Evolutionary conservation across 2,329 filamentous ascomycete genomes (phyloP).

Genomic region (Teratosphaeria pseudoeucalypti): DNA sequence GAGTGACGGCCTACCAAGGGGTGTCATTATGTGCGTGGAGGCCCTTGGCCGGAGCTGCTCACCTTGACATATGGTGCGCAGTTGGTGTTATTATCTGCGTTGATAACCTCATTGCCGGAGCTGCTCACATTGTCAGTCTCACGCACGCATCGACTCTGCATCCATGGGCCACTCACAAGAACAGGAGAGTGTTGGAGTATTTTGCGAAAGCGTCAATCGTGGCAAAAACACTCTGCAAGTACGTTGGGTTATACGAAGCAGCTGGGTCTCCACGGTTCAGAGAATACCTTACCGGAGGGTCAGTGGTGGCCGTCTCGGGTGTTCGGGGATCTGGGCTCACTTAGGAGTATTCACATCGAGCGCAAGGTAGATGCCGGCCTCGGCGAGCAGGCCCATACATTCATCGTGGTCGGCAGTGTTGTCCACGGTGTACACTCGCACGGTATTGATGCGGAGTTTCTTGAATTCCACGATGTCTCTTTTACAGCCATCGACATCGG

Average conservation of each 20-base stretch:
- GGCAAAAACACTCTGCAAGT: conserved; percentile 77
- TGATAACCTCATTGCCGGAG: conserved; percentile 46
- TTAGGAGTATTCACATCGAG: conserved; percentile 84
- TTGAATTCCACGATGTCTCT: conserved; percentile 76
- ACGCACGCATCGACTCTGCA: background rate
- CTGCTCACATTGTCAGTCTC: background rate
- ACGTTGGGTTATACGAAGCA: conserved; percentile 74
- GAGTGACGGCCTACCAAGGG: conserved; percentile 48
- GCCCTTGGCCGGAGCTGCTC: no score
- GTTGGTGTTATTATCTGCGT: conserved; percentile 49
- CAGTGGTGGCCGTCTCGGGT: background rate
- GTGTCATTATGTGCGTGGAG: no score
- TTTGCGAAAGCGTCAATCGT: conserved; percentile 75
- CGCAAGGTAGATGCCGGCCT: conserved; percentile 84
- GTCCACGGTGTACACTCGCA: conserved; percentile 88
- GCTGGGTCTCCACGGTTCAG: conserved; percentile 67
- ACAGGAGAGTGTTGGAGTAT: conserved; percentile 79
- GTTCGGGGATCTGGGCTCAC: background rate
- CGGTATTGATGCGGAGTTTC: conserved; percentile 77
- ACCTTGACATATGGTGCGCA: conserved; percentile 56
- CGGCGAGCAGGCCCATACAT: conserved; percentile 72
- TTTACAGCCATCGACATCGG: conserved; percentile 58
- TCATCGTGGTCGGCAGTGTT: conserved; percentile 71
- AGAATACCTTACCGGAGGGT: conserved; percentile 48
- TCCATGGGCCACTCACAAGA: conserved; percentile 34